Evolutionary conservation across 1,284 basidiomycete species (phyloP).

Genomic region (Uromyces viciae-fabae): DNA sequence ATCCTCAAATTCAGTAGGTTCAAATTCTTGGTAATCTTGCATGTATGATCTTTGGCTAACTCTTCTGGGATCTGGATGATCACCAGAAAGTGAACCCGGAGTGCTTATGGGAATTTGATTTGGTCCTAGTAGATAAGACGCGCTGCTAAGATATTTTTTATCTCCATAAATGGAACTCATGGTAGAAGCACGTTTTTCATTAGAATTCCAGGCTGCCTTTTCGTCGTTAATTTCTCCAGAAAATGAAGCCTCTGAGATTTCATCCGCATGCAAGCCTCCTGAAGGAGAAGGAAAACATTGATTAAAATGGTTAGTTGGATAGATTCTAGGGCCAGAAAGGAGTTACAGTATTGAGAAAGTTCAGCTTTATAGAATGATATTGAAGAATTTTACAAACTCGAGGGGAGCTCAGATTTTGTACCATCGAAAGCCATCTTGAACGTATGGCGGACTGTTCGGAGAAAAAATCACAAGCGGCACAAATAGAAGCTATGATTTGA

Average conservation of each 20-base stretch:
- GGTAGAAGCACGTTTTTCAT: background rate
- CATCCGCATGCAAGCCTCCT: background rate
- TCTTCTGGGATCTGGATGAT: conserved; percentile 11
- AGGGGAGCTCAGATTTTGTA: background rate
- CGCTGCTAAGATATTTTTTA: background rate
- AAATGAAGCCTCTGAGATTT: background rate
- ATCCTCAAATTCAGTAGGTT: conserved; percentile 19
- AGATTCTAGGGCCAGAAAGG: background rate
- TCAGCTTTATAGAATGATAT: too few species aligned
- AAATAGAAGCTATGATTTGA: too few species aligned
- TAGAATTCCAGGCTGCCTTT: background rate
- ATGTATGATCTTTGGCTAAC: conserved; percentile 26
- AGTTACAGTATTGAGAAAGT: background rate
- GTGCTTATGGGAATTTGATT: background rate
- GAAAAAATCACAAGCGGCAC: too few species aligned
- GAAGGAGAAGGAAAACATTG: background rate
- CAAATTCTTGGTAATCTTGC: conserved; percentile 35
- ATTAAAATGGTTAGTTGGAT: background rate
- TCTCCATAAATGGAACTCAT: conserved; percentile 10
- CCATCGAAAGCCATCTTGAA: conserved; percentile 11
- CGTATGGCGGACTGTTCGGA: too few species aligned
- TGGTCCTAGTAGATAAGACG: background rate
- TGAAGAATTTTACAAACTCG: conserved; percentile 1
- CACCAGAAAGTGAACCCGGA: background rate
- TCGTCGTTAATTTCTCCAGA: conserved; percentile 2